Percentiles rank a stretch among this genome's conserved stretches.
Conservation (phyloP, 2,329 filamentous ascomycete species). For the Aspergillus fischeri region DNA sequence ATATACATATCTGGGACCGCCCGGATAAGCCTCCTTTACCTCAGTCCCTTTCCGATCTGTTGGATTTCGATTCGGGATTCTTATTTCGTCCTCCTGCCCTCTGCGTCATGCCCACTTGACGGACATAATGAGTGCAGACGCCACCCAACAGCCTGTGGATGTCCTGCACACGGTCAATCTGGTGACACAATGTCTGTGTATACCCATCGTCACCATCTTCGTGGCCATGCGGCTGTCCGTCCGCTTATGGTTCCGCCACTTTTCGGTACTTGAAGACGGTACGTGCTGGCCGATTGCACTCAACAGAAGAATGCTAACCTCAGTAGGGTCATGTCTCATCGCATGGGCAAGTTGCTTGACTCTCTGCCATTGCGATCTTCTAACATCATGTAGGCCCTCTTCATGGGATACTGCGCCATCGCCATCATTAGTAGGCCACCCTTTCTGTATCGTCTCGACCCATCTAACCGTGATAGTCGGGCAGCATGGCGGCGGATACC, state of each 20-base stretch:
- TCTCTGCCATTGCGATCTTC: neutral
- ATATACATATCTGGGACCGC: neutral
- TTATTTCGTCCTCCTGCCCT: neutral
- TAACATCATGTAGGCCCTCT: conserved; percentile 18
- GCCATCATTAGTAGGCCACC: conserved; percentile 22
- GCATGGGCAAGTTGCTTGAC: conserved; percentile 18
- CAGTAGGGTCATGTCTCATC: conserved; percentile 9
- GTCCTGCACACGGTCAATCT: conserved; percentile 29
- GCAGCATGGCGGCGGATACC: conserved; percentile 34
- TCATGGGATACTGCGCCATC: conserved; percentile 33
- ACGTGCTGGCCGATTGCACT: conserved; percentile 7
- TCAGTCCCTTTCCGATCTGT: neutral
- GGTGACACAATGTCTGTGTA: conserved; percentile 34
- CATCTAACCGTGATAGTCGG: conserved; percentile 19
- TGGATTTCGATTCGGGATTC: neutral
- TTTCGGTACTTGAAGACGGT: conserved; percentile 33
- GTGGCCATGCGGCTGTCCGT: conserved; percentile 29
- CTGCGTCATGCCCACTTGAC: conserved; percentile 4
- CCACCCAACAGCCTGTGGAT: conserved; percentile 21
- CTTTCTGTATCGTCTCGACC: neutral
- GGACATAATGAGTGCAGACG: conserved; percentile 15
- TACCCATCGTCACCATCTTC: conserved; percentile 30
- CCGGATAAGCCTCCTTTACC: neutral
- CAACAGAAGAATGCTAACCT: conserved; percentile 7
- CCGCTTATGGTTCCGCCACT: conserved; percentile 29